These are phyloP conservation scores for Tephrocybe rancida DNA, from an alignment of 768 basidiomycete genomes.

Conservation along the genomic window DNA sequence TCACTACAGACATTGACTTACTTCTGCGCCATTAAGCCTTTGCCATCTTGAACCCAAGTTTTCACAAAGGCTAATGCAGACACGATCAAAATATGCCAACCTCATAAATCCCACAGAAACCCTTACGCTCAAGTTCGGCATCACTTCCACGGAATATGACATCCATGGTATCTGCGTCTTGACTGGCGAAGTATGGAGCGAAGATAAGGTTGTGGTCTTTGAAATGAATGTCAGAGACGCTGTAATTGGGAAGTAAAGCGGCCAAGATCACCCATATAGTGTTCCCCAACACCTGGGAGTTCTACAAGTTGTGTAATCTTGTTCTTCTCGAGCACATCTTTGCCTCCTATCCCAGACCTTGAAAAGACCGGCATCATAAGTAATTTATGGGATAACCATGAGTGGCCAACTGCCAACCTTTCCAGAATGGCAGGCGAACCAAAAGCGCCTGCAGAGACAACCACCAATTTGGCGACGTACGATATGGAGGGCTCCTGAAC, in stretches of 20 bases:
- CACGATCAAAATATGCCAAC: neutral
- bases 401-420: slow-evolving; percentile 26
- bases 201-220: slow-evolving; percentile 44
- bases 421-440: slow-evolving; percentile 60
- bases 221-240: neutral
- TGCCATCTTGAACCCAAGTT: slow-evolving; percentile 17
- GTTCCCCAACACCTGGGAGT: slow-evolving; percentile 77
- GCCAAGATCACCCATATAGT: slow-evolving; percentile 53
- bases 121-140: slow-evolving; percentile 42
- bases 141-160: slow-evolving; percentile 40
- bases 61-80: slow-evolving; percentile 12
- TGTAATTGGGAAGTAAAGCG: neutral
- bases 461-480: slow-evolving; percentile 45
- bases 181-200: slow-evolving; percentile 42
- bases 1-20: slow-evolving; percentile 19
- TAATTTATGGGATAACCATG: neutral
- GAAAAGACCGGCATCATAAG: slow-evolving; percentile 1
- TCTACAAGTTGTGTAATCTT: slow-evolving; percentile 56
- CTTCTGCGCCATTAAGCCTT: slow-evolving; percentile 53
- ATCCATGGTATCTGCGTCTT: slow-evolving; percentile 53
- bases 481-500: slow-evolving; percentile 23
- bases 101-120: neutral
- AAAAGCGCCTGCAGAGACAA: slow-evolving; percentile 55
- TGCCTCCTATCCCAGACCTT: slow-evolving; percentile 68
- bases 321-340: slow-evolving; percentile 44